These are phyloP conservation scores for Rhodotorula sphaerocarpa DNA, from an alignment of 768 basidiomycete species.

Conservation along the genomic window DNA sequence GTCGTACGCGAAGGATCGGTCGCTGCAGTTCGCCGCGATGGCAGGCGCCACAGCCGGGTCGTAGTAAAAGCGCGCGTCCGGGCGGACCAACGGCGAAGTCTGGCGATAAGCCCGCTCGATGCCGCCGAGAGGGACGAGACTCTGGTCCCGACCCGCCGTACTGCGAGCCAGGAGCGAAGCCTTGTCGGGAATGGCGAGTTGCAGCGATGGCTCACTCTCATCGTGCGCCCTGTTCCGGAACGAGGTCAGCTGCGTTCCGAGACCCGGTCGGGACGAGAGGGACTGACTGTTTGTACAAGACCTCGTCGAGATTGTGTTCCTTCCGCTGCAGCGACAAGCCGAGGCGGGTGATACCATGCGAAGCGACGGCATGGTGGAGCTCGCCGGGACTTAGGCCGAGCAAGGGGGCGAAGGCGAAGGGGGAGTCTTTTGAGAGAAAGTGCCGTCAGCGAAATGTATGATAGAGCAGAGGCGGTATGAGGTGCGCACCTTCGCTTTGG, in stretches of 20 bases:
- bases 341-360: slow-evolving; percentile 24
- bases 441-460: too few relatives aligned
- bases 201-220: slow-evolving; percentile 2
- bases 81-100: slow-evolving; percentile 71
- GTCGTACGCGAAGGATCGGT: slow-evolving; percentile 65
- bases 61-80: slow-evolving; percentile 71
- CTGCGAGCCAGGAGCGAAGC: slow-evolving; percentile 6
- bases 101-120: slow-evolving; percentile 60
- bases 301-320: not conserved
- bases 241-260: not conserved
- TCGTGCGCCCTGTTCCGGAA: slow-evolving; percentile 3
- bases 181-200: slow-evolving; percentile 10
- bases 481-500: slow-evolving; percentile 54
- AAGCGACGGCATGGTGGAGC: slow-evolving; percentile 27
- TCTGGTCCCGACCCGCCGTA: slow-evolving; percentile 32
- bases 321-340: slow-evolving; percentile 18
- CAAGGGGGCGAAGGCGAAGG: slow-evolving; percentile 74
- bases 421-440: slow-evolving; percentile 45
- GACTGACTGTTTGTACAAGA: slow-evolving; percentile 8
- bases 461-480: not conserved
- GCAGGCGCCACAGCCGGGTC: slow-evolving; percentile 80
- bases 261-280: not conserved
- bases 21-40: slow-evolving; percentile 58
- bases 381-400: slow-evolving; percentile 59
- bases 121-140: slow-evolving; percentile 53